A percentile compares a stretch with the other conserved stretches of the same genome.
Evolutionary conservation across 179 eudicot species (phyloP).

Genomic region (Spergularia azorica): DNA sequence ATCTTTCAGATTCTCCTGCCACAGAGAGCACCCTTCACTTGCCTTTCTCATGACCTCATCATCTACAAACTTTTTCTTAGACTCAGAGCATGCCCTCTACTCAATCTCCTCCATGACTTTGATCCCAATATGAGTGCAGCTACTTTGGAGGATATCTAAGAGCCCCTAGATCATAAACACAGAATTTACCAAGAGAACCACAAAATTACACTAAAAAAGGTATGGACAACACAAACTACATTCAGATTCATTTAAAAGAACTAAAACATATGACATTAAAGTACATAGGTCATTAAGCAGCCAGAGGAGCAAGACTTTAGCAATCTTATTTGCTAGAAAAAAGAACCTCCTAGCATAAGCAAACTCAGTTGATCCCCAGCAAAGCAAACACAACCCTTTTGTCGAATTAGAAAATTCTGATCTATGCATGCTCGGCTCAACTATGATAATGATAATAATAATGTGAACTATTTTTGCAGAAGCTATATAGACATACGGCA

Average conservation of each 20-base stretch:
- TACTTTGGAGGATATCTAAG: conserved; percentile 39
- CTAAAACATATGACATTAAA: not conserved
- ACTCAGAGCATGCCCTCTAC: conserved; percentile 51
- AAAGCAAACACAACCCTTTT: not conserved
- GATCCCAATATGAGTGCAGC: conserved; percentile 58
- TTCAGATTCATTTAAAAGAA: not conserved
- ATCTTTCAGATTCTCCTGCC: conserved; percentile 82
- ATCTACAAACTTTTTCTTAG: conserved; percentile 49
- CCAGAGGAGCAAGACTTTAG: not conserved
- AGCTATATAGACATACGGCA: conserved; percentile 41
- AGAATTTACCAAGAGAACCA: not conserved
- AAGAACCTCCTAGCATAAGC: not conserved
- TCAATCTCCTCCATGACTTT: conserved; percentile 92
- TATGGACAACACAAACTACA: not conserved
- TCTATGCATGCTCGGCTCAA: not conserved
- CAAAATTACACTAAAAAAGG: not conserved
- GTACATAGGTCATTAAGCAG: not conserved
- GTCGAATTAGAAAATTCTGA: not conserved
- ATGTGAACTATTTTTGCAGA: not conserved
- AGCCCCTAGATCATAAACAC: conserved; percentile 50
- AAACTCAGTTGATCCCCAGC: not conserved
- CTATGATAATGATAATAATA: not conserved
- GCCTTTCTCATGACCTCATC: conserved; percentile 68
- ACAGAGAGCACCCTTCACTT: conserved; percentile 65
- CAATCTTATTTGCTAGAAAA: not conserved